A percentile compares a stretch with the other conserved stretches of the same genome.
These are phyloP conservation scores for Fusarium gaditjirri DNA, from an alignment of 2,329 filamentous ascomycete genomes.

Conservation along the genomic window DNA sequence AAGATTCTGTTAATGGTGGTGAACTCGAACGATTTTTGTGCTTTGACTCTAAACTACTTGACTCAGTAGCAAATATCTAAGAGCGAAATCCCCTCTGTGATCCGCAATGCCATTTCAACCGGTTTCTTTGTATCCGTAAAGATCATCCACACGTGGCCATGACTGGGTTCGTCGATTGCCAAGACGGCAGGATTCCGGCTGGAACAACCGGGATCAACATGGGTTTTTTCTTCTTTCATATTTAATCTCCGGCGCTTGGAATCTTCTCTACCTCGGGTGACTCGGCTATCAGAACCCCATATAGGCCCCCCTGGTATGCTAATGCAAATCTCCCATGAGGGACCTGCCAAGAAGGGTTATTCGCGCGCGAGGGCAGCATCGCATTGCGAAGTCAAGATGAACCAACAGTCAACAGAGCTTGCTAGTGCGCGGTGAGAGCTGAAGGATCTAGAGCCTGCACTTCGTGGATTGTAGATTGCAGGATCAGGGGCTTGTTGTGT, in stretches of 20 bases:
- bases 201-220: not conserved
- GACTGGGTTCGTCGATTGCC: not conserved
- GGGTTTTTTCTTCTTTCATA: not conserved
- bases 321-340: not conserved
- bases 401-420: not conserved
- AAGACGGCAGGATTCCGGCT: not conserved
- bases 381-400: not conserved
- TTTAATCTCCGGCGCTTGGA: constrained; percentile 16
- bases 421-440: constrained; percentile 2
- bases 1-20: not conserved
- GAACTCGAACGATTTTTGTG: not conserved
- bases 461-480: not conserved
- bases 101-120: not conserved
- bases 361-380: not conserved
- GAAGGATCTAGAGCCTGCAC: not conserved
- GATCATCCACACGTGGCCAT: constrained; percentile 4
- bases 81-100: not conserved
- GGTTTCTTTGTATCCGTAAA: not conserved
- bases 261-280: not conserved
- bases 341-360: constrained; percentile 4
- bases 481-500: not conserved
- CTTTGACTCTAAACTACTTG: not conserved
- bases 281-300: not conserved
- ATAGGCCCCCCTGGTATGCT: not conserved
- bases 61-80: not conserved